Conservation (phyloP, 371 early-diverging fungal genomes). For the Catenaria anguillulae region DNA sequence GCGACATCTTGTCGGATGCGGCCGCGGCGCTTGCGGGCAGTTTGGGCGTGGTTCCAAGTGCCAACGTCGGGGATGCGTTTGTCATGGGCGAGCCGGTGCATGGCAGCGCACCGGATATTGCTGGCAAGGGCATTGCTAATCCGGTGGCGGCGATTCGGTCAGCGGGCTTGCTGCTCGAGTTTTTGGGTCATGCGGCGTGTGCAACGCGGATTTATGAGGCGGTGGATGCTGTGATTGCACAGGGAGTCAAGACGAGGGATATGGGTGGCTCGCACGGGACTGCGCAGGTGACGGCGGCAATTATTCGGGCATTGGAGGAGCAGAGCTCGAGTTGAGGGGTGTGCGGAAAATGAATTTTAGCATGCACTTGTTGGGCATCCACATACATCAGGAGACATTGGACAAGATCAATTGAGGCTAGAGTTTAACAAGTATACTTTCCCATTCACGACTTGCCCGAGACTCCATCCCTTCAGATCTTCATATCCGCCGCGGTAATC, state of each 20-base stretch:
- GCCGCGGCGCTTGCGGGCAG: slow-evolving; percentile 90
- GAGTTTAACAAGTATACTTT: too few species aligned
- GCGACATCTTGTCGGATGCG: slow-evolving; percentile 86
- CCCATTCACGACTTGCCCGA: too few species aligned
- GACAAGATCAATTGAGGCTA: too few species aligned
- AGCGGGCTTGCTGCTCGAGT: slow-evolving; percentile 73
- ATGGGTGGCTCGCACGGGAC: slow-evolving; percentile 80
- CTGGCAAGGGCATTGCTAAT: slow-evolving; percentile 85
- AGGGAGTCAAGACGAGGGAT: slow-evolving; percentile 61
- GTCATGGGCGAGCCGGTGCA: slow-evolving; percentile 91
- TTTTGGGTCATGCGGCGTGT: slow-evolving; percentile 53
- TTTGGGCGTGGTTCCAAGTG: slow-evolving; percentile 83
- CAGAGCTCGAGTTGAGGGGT: not conserved
- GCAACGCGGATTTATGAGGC: slow-evolving; percentile 67
- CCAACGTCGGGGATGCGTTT: slow-evolving; percentile 83
- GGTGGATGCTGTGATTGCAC: slow-evolving; percentile 62
- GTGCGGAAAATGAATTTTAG: not conserved
- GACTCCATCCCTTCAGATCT: too few species aligned
- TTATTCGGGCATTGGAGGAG: too few species aligned
- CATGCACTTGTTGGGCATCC: not conserved
- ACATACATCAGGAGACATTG: too few species aligned
- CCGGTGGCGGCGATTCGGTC: slow-evolving; percentile 86
- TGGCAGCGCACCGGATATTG: slow-evolving; percentile 92
- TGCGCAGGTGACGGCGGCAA: slow-evolving; percentile 60
- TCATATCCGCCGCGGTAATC: not conserved